Percentiles rank a stretch among this genome's conserved stretches.
phyloP scores from a whole-genome alignment of 257 asterid species.

The Coffea eugenioides region DNA sequence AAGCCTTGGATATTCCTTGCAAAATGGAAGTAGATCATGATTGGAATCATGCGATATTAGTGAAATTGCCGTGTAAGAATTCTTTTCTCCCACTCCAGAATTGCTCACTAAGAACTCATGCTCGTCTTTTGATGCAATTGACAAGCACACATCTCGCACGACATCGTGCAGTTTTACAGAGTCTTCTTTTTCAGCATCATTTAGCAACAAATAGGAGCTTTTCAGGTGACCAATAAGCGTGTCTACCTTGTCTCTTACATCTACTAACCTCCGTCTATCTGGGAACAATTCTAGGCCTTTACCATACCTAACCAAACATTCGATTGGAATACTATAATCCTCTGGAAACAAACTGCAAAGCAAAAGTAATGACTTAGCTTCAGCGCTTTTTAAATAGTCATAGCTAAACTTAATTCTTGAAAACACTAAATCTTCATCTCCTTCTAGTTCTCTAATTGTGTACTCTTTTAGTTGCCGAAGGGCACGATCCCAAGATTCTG shows the following conservation, averaged over 20 bases:
- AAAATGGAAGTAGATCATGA: not conserved
- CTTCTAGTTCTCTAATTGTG: too few relatives aligned
- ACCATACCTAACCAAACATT: too few relatives aligned
- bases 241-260: not conserved
- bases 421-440: too few relatives aligned
- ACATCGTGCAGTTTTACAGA: constrained; percentile 6
- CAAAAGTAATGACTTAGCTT: too few relatives aligned
- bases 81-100: not conserved
- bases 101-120: not conserved
- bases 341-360: too few relatives aligned
- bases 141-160: constrained; percentile 12
- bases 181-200: not conserved
- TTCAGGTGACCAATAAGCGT: not conserved
- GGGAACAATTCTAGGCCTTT: too few relatives aligned
- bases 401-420: too few relatives aligned
- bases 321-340: too few relatives aligned
- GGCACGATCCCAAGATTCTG: too few relatives aligned
- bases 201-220: not conserved
- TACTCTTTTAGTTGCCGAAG: too few relatives aligned
- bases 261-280: not conserved
- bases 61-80: not conserved
- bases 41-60: not conserved
- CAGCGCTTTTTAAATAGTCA: too few relatives aligned
- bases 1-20: not conserved
- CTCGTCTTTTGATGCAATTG: not conserved